Evolutionary conservation across 805 yeast species (phyloP).

Genomic region (Barnettozyma vustinii): DNA sequence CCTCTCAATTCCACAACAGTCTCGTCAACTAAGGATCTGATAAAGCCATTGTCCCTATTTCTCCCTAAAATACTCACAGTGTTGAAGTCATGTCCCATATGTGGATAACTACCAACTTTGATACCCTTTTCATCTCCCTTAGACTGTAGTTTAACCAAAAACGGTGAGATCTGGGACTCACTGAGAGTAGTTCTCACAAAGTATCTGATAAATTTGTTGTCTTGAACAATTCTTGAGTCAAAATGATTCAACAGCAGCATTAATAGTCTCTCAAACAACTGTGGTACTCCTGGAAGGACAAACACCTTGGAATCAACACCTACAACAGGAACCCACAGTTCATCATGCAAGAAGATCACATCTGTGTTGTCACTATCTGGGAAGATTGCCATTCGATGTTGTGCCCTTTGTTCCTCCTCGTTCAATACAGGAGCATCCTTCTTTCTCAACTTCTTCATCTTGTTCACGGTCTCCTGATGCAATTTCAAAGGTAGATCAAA

Average conservation of each 20-base stretch:
- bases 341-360: constrained; percentile 42
- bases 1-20: constrained; percentile 49
- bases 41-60: constrained; percentile 27
- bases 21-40: constrained; percentile 42
- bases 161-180: constrained; percentile 70
- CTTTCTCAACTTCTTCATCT: constrained; percentile 50
- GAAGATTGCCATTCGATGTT: constrained; percentile 73
- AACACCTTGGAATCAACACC: constrained; percentile 58
- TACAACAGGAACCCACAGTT: constrained; percentile 83
- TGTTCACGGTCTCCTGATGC: constrained; percentile 51
- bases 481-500: constrained; percentile 44
- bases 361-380: constrained; percentile 39
- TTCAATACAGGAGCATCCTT: constrained; percentile 30
- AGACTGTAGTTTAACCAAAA: constrained; percentile 46
- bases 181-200: constrained; percentile 56
- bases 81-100: constrained; percentile 53
- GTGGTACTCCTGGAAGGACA: constrained; percentile 83
- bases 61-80: constrained; percentile 75
- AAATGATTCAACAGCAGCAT: constrained; percentile 37
- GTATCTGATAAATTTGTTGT: constrained; percentile 35
- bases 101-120: constrained; percentile 86
- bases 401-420: constrained; percentile 50
- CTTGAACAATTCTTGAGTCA: constrained; percentile 25
- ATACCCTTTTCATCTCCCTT: constrained; percentile 32
- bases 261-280: constrained; percentile 54